A percentile compares a stretch with the other conserved stretches of the same genome.
These are phyloP conservation scores for Alternaria sp. DNA, from an alignment of 2,329 filamentous ascomycete genomes.

Conservation along the genomic window DNA sequence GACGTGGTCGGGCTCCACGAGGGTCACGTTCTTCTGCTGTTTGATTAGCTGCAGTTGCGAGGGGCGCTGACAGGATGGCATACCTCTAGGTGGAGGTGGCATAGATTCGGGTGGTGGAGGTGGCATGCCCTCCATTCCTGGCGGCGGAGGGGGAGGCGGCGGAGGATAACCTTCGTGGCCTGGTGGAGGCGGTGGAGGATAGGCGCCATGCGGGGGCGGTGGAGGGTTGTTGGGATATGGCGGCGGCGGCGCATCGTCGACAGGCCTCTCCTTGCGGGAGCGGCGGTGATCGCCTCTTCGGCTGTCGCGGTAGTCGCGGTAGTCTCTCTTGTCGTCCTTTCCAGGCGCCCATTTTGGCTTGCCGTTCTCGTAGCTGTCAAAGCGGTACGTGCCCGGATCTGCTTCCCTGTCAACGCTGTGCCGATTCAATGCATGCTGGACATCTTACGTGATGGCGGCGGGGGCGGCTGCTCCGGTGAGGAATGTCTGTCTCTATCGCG, in stretches of 20 bases:
- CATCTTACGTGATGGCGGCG: conserved; percentile 15
- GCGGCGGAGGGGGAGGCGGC: background rate
- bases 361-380: conserved; percentile 37
- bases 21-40: conserved; percentile 2
- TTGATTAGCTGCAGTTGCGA: background rate
- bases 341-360: conserved; percentile 34
- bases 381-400: conserved; percentile 30
- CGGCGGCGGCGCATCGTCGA: conserved; percentile 25
- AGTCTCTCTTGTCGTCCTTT: conserved; percentile 28
- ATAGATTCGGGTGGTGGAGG: background rate
- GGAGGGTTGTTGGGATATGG: conserved; percentile 10
- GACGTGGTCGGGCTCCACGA: conserved; percentile 13
- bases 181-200: conserved; percentile 9
- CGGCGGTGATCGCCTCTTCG: conserved; percentile 27
- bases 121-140: background rate
- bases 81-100: conserved; percentile 15
- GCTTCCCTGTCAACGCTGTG: conserved; percentile 10
- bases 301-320: conserved; percentile 29
- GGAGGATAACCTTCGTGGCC: background rate
- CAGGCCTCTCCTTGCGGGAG: conserved; percentile 18
- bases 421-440: background rate
- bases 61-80: background rate
- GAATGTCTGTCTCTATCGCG: conserved; percentile 17
- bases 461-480: conserved; percentile 21
- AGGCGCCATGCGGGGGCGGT: conserved; percentile 7